phyloP scores from a whole-genome alignment of 768 basidiomycete genomes.

The Coprinellus micaceus region DNA sequence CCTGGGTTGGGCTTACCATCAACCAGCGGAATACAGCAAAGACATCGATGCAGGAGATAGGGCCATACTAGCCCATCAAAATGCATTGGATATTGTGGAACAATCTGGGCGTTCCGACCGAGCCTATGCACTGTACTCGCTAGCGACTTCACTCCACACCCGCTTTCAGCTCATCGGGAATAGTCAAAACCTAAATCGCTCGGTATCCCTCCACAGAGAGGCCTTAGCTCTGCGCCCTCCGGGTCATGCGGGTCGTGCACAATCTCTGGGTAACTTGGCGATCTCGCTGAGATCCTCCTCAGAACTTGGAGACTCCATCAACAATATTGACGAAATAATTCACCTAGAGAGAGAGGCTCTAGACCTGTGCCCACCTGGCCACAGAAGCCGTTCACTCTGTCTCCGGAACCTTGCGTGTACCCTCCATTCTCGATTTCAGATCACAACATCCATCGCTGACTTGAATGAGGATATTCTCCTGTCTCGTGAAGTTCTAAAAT shows the following conservation, averaged over 20 bases:
- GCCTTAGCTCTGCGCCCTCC: slow-evolving; percentile 11
- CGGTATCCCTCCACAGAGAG: slow-evolving; percentile 9
- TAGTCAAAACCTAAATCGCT: slow-evolving; percentile 8
- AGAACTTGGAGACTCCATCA: not conserved
- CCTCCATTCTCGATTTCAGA: not conserved
- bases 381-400: not conserved
- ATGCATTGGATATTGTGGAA: not conserved
- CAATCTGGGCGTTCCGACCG: not conserved
- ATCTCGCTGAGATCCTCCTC: not conserved
- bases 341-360: not conserved
- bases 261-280: slow-evolving; percentile 11
- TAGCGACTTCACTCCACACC: not conserved
- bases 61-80: not conserved
- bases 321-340: not conserved
- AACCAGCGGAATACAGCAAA: not conserved
- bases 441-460: not conserved
- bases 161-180: not conserved
- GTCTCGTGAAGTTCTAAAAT: no score
- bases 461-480: no score
- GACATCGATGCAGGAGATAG: not conserved
- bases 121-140: not conserved
- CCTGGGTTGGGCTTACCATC: not conserved
- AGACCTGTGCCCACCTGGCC: not conserved
- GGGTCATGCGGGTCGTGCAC: slow-evolving; percentile 5
- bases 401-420: not conserved